Percentiles rank a stretch among this genome's conserved stretches.
These are phyloP conservation scores for Acer yangbiense DNA, from an alignment of 345 rosid genomes.

Conservation along the genomic window DNA sequence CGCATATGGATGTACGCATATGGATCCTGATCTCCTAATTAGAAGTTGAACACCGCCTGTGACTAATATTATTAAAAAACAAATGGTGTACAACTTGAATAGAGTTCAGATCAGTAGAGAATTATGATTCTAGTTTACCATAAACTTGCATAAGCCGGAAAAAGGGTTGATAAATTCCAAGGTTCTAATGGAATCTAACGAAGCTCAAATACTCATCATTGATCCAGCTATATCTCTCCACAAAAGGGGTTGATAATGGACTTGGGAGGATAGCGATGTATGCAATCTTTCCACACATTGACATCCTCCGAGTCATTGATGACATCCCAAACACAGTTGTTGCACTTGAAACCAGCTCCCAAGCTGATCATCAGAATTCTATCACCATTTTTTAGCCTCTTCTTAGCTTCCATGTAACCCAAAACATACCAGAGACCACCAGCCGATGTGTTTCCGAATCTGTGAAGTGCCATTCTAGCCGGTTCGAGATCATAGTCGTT, in stretches of 20 bases:
- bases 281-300: conserved; percentile 62
- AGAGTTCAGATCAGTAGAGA: no score
- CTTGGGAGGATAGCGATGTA: conserved; percentile 37
- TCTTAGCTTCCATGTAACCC: conserved; percentile 69
- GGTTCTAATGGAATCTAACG: conserved; percentile 12
- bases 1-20: no score
- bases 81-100: no score
- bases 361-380: conserved; percentile 58
- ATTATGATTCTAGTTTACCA: no score
- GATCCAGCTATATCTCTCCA: conserved; percentile 41
- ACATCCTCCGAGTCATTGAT: conserved; percentile 41
- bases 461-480: conserved; percentile 74
- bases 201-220: conserved; percentile 32
- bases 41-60: not conserved
- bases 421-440: conserved; percentile 86
- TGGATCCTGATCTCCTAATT: not conserved
- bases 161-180: not conserved
- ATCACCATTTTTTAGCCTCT: conserved; percentile 48
- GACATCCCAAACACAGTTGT: conserved; percentile 61
- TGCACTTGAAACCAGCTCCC: conserved; percentile 69
- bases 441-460: conserved; percentile 81
- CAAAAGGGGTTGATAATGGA: conserved; percentile 38
- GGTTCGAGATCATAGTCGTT: conserved; percentile 70
- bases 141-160: no score
- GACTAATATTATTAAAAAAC: no score